Evolutionary conservation across 768 basidiomycete genomes (phyloP).

Genomic region (Lenzites betulinus): DNA sequence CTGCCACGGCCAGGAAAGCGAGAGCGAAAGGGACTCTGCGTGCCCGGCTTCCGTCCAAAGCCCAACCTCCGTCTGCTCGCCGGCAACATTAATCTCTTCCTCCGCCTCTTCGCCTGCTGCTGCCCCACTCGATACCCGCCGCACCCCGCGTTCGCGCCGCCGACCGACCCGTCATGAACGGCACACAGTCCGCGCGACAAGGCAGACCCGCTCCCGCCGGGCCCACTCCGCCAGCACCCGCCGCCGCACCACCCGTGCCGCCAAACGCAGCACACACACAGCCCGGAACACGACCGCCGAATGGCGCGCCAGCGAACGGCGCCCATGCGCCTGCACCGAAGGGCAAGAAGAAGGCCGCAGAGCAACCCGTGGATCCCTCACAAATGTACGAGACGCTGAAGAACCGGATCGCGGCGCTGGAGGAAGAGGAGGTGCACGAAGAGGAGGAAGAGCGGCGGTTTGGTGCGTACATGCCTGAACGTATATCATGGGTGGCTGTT

Average conservation of each 20-base stretch:
- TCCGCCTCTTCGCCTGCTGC: slow-evolving; percentile 16
- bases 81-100: slow-evolving; percentile 12
- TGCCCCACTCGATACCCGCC: slow-evolving; percentile 6
- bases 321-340: slow-evolving; percentile 29
- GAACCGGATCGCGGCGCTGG: slow-evolving; percentile 85
- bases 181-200: slow-evolving; percentile 23
- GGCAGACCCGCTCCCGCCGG: slow-evolving; percentile 35
- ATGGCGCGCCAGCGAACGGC: slow-evolving; percentile 28
- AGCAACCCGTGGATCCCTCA: slow-evolving; percentile 75
- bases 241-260: slow-evolving; percentile 56
- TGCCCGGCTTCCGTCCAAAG: background rate
- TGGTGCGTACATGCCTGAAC: slow-evolving; percentile 49
- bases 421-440: slow-evolving; percentile 84
- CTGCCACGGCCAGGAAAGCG: slow-evolving; percentile 9
- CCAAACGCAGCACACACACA: slow-evolving; percentile 46
- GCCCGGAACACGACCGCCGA: slow-evolving; percentile 29
- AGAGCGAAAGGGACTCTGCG: background rate
- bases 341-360: slow-evolving; percentile 72
- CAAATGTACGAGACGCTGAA: slow-evolving; percentile 88
- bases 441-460: slow-evolving; percentile 85
- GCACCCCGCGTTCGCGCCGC: background rate
- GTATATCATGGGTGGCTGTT: slow-evolving; percentile 22
- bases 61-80: slow-evolving; percentile 5
- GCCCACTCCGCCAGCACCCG: slow-evolving; percentile 53
- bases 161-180: slow-evolving; percentile 23